phyloP scores from a whole-genome alignment of 2,329 filamentous ascomycete genomes.

The Aureobasidium subglaciale region DNA sequence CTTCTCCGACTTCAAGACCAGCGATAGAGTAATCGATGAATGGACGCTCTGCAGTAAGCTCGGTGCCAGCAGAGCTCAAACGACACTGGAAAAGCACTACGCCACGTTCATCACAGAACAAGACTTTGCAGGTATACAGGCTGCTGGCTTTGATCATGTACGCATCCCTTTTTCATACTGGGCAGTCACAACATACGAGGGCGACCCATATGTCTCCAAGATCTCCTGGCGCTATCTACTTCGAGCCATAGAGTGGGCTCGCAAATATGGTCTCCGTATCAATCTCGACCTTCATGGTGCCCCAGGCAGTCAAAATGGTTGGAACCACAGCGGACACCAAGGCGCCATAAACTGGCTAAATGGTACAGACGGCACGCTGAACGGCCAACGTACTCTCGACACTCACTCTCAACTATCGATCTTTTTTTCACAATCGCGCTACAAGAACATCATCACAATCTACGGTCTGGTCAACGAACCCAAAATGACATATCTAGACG shows the following conservation, averaged over 20 bases:
- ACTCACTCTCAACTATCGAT: constrained; percentile 78
- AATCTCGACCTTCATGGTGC: constrained; percentile 91
- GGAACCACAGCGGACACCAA: constrained; percentile 88
- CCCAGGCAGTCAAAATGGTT: constrained; percentile 91
- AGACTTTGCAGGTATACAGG: constrained; percentile 76
- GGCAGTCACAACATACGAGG: constrained; percentile 78
- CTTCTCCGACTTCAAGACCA: constrained; percentile 60
- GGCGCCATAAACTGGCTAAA: constrained; percentile 83
- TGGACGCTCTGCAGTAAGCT: constrained; percentile 70
- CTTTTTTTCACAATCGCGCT: constrained; percentile 90
- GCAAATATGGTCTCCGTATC: constrained; percentile 83
- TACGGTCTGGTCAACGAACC: constrained; percentile 96
- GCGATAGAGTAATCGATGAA: constrained; percentile 72
- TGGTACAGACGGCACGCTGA: constrained; percentile 72
- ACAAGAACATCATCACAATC: constrained; percentile 84
- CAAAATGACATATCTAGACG: constrained; percentile 63
- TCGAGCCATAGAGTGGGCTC: constrained; percentile 85
- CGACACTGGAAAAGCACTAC: constrained; percentile 83
- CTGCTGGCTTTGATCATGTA: constrained; percentile 91
- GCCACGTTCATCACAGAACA: constrained; percentile 77
- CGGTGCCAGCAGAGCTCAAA: constrained; percentile 55
- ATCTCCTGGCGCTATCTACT: constrained; percentile 91
- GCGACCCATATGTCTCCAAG: constrained; percentile 79
- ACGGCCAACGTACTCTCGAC: constrained; percentile 75
- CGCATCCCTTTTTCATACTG: constrained; percentile 94